Evolutionary conservation across 179 eudicot species (phyloP), one percentile per base, ranked within the genome.

Genomic region (Pouteria campechiana): DNA sequence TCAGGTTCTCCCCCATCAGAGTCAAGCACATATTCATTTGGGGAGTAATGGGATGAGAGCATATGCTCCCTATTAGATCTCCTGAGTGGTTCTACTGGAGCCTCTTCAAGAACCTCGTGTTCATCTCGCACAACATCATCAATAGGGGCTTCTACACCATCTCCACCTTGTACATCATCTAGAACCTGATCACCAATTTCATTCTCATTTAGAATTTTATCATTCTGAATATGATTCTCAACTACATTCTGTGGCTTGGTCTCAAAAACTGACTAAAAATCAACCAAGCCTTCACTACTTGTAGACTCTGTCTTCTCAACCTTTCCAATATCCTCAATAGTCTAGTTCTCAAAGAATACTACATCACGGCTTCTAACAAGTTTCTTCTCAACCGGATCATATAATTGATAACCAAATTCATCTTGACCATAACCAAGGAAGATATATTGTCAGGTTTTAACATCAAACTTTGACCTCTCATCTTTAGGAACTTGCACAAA

Each of bases 301-400:
- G 14, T 23, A 15, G 49, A 13, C 35, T 27, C 24, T 13, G 10
- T 5, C 2, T 27, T 44, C 12, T 44, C 23, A 7, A 14, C 3
- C 17, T 29, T 44, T 25, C 17, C 21, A n/a, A 44, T 27, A 16
- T 44, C 20, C 19, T 22, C 17, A 2, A 46, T 30, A 4, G 32
- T 44, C 9, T 50, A 6, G 29, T 50, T 18, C 20, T 50, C 34
- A 7, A 28, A 12, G 30, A 50, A 50, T 0, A 48, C 10, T 7
- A 43, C 54, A 57, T 47, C 62, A 2, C 35, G 13, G 17, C 55
- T 57, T 32, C 44, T 3, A 21, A 57, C 7, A 25, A 57, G 28
- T 15, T 57, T 57, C 32, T 58, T 58, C n/a, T n/a, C n/a, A n/a
- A n/a, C n/a, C n/a, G n/a, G n/a, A n/a, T n/a, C n/a, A n/a, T n/a